These are phyloP conservation scores for Talaromyces sp. DNA, from an alignment of 2,329 filamentous ascomycete genomes.

Conservation along the genomic window DNA sequence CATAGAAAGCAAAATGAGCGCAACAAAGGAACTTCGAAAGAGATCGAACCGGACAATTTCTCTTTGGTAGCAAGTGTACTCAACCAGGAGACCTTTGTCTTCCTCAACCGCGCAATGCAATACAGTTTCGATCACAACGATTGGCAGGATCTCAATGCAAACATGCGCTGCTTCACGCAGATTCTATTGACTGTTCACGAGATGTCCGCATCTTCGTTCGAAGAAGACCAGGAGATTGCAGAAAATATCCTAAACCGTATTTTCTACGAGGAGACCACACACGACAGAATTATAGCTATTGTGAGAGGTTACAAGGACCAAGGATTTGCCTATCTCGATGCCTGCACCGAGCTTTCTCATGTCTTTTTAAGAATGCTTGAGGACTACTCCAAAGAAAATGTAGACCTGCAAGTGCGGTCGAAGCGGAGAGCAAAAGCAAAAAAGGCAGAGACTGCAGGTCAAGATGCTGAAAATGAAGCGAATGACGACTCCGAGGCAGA, in stretches of 20 bases:
- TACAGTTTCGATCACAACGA: slow-evolving; percentile 74
- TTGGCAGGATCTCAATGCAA: slow-evolving; percentile 80
- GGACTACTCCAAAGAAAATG: slow-evolving; percentile 89
- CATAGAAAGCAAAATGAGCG: slow-evolving; percentile 54
- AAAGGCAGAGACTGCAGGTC: slow-evolving; percentile 46
- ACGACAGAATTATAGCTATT: slow-evolving; percentile 79
- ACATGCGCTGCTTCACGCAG: slow-evolving; percentile 92
- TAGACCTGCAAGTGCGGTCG: slow-evolving; percentile 87
- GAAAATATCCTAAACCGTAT: slow-evolving; percentile 95
- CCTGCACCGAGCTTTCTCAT: slow-evolving; percentile 83
- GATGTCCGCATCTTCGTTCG: slow-evolving; percentile 76
- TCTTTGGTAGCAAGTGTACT: slow-evolving; percentile 83
- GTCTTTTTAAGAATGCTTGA: slow-evolving; percentile 91
- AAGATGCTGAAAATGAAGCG: slow-evolving; percentile 48
- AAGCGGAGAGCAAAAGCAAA: slow-evolving; percentile 70
- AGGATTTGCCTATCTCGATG: slow-evolving; percentile 88
- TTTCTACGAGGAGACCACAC: slow-evolving; percentile 96
- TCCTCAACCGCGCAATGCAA: slow-evolving; percentile 78
- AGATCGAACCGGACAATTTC: slow-evolving; percentile 69
- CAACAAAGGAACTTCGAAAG: slow-evolving; percentile 47
- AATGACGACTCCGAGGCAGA: slow-evolving; percentile 64
- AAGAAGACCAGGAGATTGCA: slow-evolving; percentile 96
- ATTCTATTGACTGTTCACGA: slow-evolving; percentile 89
- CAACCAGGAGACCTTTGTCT: slow-evolving; percentile 92
- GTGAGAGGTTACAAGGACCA: slow-evolving; percentile 87